Conservation (phyloP, 805 yeast genomes). For the Millerozyma acaciae region DNA sequence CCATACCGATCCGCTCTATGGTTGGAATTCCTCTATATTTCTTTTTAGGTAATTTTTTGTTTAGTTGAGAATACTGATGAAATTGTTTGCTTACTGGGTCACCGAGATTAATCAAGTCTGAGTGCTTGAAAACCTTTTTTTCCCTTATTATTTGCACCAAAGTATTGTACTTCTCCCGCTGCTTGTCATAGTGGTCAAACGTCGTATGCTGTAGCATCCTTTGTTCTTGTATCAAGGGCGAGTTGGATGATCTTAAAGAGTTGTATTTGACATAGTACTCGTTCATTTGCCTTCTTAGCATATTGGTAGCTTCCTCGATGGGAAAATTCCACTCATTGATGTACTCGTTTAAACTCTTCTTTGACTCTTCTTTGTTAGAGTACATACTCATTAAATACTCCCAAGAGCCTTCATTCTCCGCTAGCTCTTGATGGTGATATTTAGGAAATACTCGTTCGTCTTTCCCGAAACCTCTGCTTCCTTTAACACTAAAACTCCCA, state of each 20-base stretch:
- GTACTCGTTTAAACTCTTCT: constrained; percentile 3
- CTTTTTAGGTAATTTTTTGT: constrained; percentile 9
- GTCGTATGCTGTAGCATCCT: constrained; percentile 11
- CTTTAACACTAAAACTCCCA: constrained; percentile 28
- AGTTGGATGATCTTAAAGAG: constrained; percentile 7
- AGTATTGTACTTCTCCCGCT: constrained; percentile 9
- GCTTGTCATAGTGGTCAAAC: constrained; percentile 13
- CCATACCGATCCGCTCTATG: constrained; percentile 23
- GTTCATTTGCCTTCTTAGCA: constrained; percentile 10
- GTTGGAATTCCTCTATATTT: constrained; percentile 18
- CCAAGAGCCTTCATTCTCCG: constrained; percentile 32
- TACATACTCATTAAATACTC: constrained; percentile 25
- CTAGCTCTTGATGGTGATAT: constrained; percentile 22
- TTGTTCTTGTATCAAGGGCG: constrained; percentile 11
- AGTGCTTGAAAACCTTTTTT: constrained; percentile 28
- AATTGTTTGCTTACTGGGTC: constrained; percentile 4
- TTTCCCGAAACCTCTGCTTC: constrained; percentile 23
- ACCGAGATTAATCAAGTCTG: constrained; percentile 25
- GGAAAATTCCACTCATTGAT: constrained; percentile 9
- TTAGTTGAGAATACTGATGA: constrained; percentile 3
- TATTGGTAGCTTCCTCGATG: constrained; percentile 7
- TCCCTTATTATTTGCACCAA: constrained; percentile 13
- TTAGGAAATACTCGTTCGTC: constrained; percentile 28
- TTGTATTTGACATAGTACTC: constrained; percentile 14
- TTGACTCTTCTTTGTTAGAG: constrained; percentile 6